Evolutionary conservation across 2,329 filamentous ascomycete genomes (phyloP).

Genomic region (Ceratocystis harringtonii): DNA sequence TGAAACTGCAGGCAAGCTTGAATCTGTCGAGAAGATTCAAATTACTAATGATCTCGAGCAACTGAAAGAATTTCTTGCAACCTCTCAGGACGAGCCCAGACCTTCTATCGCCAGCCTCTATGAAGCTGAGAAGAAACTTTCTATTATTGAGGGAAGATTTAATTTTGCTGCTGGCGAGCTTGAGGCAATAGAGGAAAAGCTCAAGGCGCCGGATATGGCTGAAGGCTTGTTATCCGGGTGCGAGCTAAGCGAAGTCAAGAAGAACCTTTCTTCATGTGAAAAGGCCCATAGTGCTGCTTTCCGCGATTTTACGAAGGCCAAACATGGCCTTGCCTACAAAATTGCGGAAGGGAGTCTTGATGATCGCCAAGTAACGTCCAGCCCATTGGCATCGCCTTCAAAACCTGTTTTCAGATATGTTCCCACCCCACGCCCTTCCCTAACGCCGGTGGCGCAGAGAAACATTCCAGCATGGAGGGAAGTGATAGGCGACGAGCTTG

Average conservation of each 20-base stretch:
- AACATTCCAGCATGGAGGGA: not conserved
- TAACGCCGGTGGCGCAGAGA: not conserved
- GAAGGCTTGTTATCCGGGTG: not conserved
- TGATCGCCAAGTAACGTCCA: not conserved
- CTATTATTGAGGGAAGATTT: not conserved
- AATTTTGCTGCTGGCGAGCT: not conserved
- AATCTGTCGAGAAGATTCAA: not conserved
- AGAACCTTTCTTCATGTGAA: not conserved
- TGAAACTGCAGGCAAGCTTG: not conserved
- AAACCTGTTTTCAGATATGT: not conserved
- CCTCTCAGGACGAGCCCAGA: not conserved
- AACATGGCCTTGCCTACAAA: not conserved
- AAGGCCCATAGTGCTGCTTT: not conserved
- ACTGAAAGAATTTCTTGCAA: not conserved
- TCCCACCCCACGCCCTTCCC: not conserved
- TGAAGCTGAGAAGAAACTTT: not conserved
- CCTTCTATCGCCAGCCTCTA: not conserved
- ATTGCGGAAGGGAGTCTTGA: not conserved
- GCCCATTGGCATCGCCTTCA: not conserved
- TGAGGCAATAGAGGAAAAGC: not conserved
- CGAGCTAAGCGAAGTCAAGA: not conserved
- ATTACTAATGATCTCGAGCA: not conserved
- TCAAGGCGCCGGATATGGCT: not conserved
- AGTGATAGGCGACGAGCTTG: not conserved
- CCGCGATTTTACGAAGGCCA: too few relatives aligned